These are phyloP conservation scores for Boletus semigastroideus DNA, from an alignment of 1,284 basidiomycete genomes.

Conservation along the genomic window DNA sequence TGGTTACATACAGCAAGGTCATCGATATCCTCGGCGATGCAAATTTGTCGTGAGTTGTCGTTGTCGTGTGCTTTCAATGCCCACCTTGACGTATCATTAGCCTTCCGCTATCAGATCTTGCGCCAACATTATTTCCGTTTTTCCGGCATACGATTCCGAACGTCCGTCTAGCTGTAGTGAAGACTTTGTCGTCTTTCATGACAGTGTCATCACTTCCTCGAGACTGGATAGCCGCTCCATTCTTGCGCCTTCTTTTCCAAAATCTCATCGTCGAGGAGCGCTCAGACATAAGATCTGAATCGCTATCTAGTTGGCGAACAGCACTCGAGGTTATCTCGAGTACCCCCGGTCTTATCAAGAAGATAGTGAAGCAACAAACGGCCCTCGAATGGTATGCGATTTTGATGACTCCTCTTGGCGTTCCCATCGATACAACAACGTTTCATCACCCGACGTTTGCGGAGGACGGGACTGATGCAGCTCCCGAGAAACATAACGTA, in stretches of 20 bases:
- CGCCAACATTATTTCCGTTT: constrained; percentile 92
- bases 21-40: constrained; percentile 74
- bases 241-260: constrained; percentile 89
- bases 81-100: constrained; percentile 39
- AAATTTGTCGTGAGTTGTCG: constrained; percentile 57
- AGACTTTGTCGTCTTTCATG: constrained; percentile 88
- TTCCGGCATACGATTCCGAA: constrained; percentile 96
- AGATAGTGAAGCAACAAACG: constrained; percentile 51
- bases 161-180: constrained; percentile 92
- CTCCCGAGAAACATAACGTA: constrained; percentile 81
- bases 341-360: constrained; percentile 50
- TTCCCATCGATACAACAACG: constrained; percentile 68
- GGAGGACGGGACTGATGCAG: constrained; percentile 42
- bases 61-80: neutral
- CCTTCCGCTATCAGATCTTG: constrained; percentile 75
- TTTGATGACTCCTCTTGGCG: constrained; percentile 89
- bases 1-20: constrained; percentile 81
- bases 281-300: constrained; percentile 78
- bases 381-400: constrained; percentile 83
- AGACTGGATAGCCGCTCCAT: constrained; percentile 80
- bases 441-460: constrained; percentile 69
- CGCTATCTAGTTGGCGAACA: constrained; percentile 77
- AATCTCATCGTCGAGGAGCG: constrained; percentile 95
- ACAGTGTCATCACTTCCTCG: constrained; percentile 70
- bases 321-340: constrained; percentile 59